phyloP scores from a whole-genome alignment of 371 early-diverging fungal genomes.

The Mucor sp. region DNA sequence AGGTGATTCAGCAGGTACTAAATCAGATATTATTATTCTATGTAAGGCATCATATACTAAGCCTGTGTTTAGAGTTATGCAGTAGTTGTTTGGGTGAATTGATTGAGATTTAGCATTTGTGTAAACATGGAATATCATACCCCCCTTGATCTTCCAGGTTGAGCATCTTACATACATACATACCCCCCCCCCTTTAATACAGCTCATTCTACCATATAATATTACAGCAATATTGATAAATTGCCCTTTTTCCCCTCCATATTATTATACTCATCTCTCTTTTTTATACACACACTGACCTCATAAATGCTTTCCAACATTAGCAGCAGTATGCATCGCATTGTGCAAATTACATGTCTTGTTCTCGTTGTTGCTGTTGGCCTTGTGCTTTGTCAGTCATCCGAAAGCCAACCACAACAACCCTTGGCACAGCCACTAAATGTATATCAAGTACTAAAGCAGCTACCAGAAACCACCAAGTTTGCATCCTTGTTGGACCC shows the following conservation, averaged over 20 bases:
- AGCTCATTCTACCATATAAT: neutral
- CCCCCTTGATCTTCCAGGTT: slow-evolving; percentile 1
- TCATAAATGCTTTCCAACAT: neutral
- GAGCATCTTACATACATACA: neutral
- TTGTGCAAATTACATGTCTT: neutral
- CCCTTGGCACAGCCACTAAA: neutral
- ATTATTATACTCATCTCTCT: neutral
- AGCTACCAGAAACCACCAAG: neutral
- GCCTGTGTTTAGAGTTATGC: slow-evolving; percentile 10
- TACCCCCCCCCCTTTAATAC: neutral
- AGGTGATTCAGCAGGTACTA: slow-evolving; percentile 13
- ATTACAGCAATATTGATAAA: neutral
- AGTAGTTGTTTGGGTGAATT: slow-evolving; percentile 14
- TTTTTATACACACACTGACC: neutral
- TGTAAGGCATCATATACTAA: neutral
- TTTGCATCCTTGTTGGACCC: neutral
- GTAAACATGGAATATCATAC: neutral
- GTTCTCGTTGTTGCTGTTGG: neutral
- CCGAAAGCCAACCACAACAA: neutral
- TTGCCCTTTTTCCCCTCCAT: neutral
- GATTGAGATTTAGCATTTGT: slow-evolving; percentile 5
- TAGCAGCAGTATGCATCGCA: neutral
- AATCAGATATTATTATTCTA: neutral
- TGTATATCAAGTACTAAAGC: neutral
- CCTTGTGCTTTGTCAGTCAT: neutral